Evolutionary conservation across 345 rosid genomes (phyloP).

Genomic region (Linum trigynum): DNA sequence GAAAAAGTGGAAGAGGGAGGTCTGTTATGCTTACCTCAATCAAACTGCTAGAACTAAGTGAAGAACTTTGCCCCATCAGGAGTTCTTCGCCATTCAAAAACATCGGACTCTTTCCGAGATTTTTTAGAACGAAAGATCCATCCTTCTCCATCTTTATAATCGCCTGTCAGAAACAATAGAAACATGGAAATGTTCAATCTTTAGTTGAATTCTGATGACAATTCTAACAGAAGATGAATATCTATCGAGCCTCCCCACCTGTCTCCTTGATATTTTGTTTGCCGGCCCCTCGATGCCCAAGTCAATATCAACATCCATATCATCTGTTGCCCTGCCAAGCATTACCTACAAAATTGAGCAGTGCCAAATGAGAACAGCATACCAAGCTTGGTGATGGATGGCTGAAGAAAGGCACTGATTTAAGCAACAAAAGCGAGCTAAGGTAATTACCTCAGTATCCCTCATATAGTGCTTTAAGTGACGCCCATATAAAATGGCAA

Average conservation of each 20-base stretch:
- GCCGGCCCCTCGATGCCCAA: slow-evolving; percentile 26
- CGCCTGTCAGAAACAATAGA: slow-evolving; percentile 36
- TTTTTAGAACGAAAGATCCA: slow-evolving; percentile 54
- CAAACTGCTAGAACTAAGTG: slow-evolving; percentile 42
- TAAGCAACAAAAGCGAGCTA: not conserved
- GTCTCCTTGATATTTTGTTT: slow-evolving; percentile 26
- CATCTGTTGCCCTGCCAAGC: slow-evolving; percentile 26
- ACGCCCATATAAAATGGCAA: slow-evolving; percentile 22
- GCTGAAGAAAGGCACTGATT: too few relatives aligned
- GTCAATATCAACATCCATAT: slow-evolving; percentile 26
- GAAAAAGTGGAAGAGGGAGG: not conserved
- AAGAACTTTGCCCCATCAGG: slow-evolving; percentile 24
- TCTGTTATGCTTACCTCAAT: slow-evolving; percentile 37
- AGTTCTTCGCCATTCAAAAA: slow-evolving; percentile 52
- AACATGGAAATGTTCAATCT: not conserved
- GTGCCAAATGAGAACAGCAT: not conserved
- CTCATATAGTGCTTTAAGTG: slow-evolving; percentile 22
- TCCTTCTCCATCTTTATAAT: slow-evolving; percentile 49
- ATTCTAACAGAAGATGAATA: not conserved
- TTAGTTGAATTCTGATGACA: not conserved
- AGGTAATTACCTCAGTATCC: slow-evolving; percentile 13
- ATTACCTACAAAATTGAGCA: slow-evolving; percentile 12
- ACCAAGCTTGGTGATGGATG: not conserved
- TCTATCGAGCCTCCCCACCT: slow-evolving; percentile 10
- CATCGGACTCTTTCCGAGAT: slow-evolving; percentile 52